A percentile compares a stretch with the other conserved stretches of the same genome.
Evolutionary conservation across 2,329 filamentous ascomycete species (phyloP).

Genomic region (Colletotrichum abscissum): DNA sequence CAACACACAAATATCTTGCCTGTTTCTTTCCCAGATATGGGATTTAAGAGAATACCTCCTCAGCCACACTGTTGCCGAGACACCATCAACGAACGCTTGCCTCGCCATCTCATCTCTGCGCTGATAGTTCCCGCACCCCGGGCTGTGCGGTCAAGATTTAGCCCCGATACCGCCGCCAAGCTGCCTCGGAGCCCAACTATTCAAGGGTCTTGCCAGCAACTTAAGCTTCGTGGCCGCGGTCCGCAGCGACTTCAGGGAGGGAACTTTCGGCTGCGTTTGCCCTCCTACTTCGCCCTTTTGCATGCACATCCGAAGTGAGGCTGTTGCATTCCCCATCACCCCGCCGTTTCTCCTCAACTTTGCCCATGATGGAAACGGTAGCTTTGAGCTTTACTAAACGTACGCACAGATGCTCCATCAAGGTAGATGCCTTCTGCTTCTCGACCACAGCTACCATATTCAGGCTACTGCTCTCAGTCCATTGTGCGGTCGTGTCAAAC

Average conservation of each 20-base stretch:
- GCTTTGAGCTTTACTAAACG: neutral
- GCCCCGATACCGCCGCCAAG: neutral
- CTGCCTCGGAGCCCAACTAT: neutral
- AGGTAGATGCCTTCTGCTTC: slow-evolving; percentile 1
- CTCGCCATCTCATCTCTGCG: neutral
- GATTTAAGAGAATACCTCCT: neutral
- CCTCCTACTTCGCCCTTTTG: neutral
- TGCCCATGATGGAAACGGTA: slow-evolving; percentile 2
- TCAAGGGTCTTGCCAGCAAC: slow-evolving; percentile 28
- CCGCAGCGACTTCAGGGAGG: slow-evolving; percentile 1
- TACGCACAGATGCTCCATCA: neutral
- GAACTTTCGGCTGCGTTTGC: slow-evolving; percentile 12
- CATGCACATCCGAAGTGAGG: slow-evolving; percentile 22
- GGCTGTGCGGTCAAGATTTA: neutral
- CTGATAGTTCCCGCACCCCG: neutral
- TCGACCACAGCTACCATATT: slow-evolving; percentile 5
- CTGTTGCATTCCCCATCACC: slow-evolving; percentile 9
- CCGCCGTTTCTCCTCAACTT: slow-evolving; percentile 7
- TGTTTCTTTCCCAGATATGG: neutral
- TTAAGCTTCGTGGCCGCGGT: slow-evolving; percentile 16
- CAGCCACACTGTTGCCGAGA: slow-evolving; percentile 13
- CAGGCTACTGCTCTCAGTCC: neutral
- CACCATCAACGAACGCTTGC: slow-evolving; percentile 13
- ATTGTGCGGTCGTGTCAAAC: slow-evolving; percentile 15
- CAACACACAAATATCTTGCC: slow-evolving; percentile 6